Percentiles rank a stretch among this genome's conserved stretches.
These are phyloP conservation scores for Fagopyrum homotropicum DNA, from an alignment of 148 eudicot species.

Conservation along the genomic window DNA sequence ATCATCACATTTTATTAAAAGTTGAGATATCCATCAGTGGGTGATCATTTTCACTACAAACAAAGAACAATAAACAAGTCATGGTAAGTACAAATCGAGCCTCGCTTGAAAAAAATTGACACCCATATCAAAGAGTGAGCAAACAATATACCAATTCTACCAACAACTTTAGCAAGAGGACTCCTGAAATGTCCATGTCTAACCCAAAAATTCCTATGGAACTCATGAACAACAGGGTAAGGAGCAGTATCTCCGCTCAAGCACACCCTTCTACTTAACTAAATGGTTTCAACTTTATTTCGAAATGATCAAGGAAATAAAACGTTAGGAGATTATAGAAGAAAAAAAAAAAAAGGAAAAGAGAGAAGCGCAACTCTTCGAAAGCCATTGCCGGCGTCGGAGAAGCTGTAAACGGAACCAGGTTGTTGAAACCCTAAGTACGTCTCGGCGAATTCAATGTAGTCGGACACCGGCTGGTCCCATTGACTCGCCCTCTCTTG, in stretches of 20 bases:
- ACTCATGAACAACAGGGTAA: neutral
- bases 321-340: neutral
- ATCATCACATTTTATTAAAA: neutral
- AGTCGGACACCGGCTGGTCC: conserved; percentile 81
- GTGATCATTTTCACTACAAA: neutral
- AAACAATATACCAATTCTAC: neutral
- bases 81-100: neutral
- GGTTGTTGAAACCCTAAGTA: conserved; percentile 87
- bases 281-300: neutral
- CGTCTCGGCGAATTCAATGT: conserved; percentile 63
- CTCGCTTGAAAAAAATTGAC: neutral
- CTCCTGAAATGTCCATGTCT: neutral
- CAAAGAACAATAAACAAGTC: neutral
- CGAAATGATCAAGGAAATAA: neutral
- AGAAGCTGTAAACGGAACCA: conserved; percentile 59
- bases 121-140: neutral
- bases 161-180: neutral
- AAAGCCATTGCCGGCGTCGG: conserved; percentile 60
- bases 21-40: neutral
- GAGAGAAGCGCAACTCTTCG: conserved; percentile 38
- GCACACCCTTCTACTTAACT: neutral
- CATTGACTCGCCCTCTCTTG: conserved; percentile 77
- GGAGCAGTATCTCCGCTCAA: neutral
- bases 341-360: neutral
- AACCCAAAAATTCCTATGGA: neutral